Evolutionary conservation across 1,284 basidiomycete species (phyloP).

Genomic region (Pseudozyma tsukubaensis): DNA sequence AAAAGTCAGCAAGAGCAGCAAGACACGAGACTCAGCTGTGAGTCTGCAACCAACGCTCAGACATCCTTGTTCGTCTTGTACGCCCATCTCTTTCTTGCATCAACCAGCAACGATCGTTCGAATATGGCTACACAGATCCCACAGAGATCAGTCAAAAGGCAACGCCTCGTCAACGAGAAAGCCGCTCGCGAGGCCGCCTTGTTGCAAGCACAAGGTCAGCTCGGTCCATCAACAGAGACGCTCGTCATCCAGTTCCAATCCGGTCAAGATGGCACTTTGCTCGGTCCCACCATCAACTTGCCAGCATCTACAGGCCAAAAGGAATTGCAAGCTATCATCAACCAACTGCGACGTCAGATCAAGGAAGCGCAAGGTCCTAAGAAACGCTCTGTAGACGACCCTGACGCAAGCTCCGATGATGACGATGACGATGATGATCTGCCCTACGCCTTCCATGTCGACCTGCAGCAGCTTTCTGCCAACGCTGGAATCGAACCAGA

Average conservation of each 20-base stretch:
- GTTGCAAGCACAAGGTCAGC: constrained; percentile 52
- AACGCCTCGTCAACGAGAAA: constrained; percentile 49
- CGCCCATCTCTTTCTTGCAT: not conserved
- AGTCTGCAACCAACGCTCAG: not conserved
- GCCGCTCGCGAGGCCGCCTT: constrained; percentile 44
- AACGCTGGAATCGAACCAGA: constrained; percentile 15
- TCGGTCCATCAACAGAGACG: constrained; percentile 56
- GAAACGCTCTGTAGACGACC: constrained; percentile 42
- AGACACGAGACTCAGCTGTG: not conserved
- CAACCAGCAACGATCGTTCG: not conserved
- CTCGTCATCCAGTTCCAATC: constrained; percentile 66
- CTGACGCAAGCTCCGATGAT: constrained; percentile 41
- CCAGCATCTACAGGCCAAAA: constrained; percentile 62
- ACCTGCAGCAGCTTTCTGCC: constrained; percentile 40
- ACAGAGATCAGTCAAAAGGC: constrained; percentile 57
- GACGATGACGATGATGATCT: constrained; percentile 66
- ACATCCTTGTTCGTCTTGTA: not conserved
- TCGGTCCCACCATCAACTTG: constrained; percentile 64
- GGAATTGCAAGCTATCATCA: constrained; percentile 63
- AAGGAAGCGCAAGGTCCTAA: constrained; percentile 38
- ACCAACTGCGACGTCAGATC: constrained; percentile 58
- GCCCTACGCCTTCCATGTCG: constrained; percentile 66
- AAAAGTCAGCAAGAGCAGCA: not conserved
- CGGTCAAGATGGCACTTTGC: constrained; percentile 54
- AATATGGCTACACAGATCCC: constrained; percentile 64